phyloP scores from a whole-genome alignment of 2,329 filamentous ascomycete genomes.

The Apiospora arundinis region DNA sequence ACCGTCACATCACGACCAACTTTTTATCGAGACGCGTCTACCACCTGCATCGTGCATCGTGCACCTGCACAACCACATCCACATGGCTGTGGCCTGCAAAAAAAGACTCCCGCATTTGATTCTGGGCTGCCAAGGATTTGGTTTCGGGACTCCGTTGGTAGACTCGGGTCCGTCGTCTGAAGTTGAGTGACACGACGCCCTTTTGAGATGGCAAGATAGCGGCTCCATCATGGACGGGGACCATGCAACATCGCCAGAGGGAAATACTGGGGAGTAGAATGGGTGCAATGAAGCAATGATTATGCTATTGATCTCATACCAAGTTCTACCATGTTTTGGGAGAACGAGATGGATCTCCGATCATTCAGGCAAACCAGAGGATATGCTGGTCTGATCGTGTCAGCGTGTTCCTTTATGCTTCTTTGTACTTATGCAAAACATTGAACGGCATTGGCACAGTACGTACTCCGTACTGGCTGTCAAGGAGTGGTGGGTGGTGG shows the following conservation, averaged over 20 bases:
- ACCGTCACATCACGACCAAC: neutral
- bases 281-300: neutral
- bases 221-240: neutral
- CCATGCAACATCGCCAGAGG: neutral
- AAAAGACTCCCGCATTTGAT: neutral
- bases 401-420: neutral
- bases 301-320: constrained; percentile 2
- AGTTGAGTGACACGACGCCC: constrained; percentile 19
- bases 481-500: neutral
- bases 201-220: neutral
- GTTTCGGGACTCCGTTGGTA: constrained; percentile 14
- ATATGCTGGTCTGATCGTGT: neutral
- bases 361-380: constrained; percentile 1
- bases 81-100: neutral
- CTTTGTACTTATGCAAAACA: neutral
- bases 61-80: neutral
- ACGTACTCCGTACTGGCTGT: neutral
- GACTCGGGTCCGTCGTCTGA: constrained; percentile 21
- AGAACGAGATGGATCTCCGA: constrained; percentile 16
- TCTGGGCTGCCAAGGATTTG: neutral
- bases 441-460: neutral
- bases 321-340: neutral
- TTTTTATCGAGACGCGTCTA: neutral
- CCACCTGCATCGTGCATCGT: neutral
- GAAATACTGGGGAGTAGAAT: neutral